Evolutionary conservation across 805 yeast species (phyloP), one percentile per base, ranked within the genome.

Genomic region (Pichia deserticola): DNA sequence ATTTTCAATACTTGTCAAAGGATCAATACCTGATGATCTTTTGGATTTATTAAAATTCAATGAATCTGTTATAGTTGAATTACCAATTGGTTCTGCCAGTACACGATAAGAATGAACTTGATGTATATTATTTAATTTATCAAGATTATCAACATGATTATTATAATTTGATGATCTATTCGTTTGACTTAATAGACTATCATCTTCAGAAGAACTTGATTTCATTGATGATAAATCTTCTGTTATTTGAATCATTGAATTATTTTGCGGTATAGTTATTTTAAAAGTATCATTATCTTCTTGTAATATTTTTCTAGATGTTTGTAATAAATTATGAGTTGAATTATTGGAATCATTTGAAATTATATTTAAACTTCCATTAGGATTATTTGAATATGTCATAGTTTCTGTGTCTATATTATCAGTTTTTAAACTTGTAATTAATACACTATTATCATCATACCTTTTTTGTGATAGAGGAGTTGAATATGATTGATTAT

Each of bases 241-340:
- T 2, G n/a, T n/a, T 3, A 50, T 41, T 7, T 38, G 44, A 30
- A 49, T 34, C 8, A 37, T 10, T 6, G 52, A 36, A 45, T 36
- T 27, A 13, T 39, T 37, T 15, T 15, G 43, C 1, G 42, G 42
- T 20, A 49, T 37, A 29, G 12, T 45, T 2, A 49, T 46, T 15
- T 45, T 49, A 13, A 49, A 49, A 37, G 40, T 49, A 15, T 45
- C 32, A 32, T 49, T 43, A 41, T 44, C 45, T 27, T 44, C 29
- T 9, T 39, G 5, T 27, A 44, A 33, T 13, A 25, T 29, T 36
- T 30, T 33, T 20, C 7, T 28, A 13, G 45, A 15, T 12, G 36
- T 32, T 9, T 42, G 36, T 37, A 11, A 11, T 4, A 27, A 27
- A 9, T 11, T 10, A 15, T 37, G 40, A 9, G 15, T 9, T 8